Evolutionary conservation across 2,329 filamentous ascomycete species (phyloP), one percentile per base, ranked within the genome.

Genomic region (Mollisia scopiformis): DNA sequence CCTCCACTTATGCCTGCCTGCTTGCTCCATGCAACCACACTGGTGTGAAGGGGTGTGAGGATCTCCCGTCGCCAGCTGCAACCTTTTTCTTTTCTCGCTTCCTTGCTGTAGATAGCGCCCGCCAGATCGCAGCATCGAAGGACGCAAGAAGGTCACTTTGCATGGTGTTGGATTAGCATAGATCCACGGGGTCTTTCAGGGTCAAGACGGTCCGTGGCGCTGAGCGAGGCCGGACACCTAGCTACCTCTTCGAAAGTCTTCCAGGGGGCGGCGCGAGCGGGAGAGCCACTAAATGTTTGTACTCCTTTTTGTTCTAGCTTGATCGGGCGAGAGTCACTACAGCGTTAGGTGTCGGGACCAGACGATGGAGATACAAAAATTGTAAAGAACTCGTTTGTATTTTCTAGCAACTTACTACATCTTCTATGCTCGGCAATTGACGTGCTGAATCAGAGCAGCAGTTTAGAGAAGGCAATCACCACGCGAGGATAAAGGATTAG

Each of bases 41-140:
- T 30, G 19, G 21, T 31, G n/a, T n/a, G n/a, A n/a, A n/a, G n/a
- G n/a, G 49, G 49, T 51, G 49, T 51, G 49, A 51, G 49, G 49
- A 51, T 51, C 49, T 51, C 49, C 49, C 49, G 49, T 30, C 46
- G 49, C 49, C 16, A 11, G n/a, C 49, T 51, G 49, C 49, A 51
- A 31, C 49, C 33, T 51, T 33, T 51, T 23, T 51, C 21, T 51
- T 23, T 47, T n/a, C 23, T 47, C 43, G 43, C 43, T 47, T 47
- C 30, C 19, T 33, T 51, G 19, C 49, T 51, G 49, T 35, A 51
- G 49, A 33, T 51, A 35, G 27, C 49, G 19, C 49, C 49, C 49
- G 49, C 49, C 19, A 51, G 49, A 33, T 3, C n/a, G 49, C 49
- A 51, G 49, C 49, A 30, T 51, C 27, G 49, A 33, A 51, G 30